phyloP scores from a whole-genome alignment of 2,329 filamentous ascomycete species.

The Periconia sp. region DNA sequence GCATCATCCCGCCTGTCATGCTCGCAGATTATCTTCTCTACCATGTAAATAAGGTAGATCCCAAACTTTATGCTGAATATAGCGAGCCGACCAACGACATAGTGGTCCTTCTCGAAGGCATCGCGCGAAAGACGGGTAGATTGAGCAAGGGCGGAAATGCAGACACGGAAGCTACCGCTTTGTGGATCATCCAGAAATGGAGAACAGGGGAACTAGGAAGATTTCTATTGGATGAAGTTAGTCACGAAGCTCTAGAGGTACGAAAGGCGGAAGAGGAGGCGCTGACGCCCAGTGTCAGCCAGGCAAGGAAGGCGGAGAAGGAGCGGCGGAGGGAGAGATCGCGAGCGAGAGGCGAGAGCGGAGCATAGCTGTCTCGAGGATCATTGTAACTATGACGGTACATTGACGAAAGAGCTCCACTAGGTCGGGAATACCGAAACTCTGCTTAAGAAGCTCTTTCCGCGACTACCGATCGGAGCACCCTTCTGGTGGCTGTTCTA shows the following conservation, averaged over 20 bases:
- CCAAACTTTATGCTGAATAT: constrained; percentile 68
- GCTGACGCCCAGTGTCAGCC: constrained; percentile 66
- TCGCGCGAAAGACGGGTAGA: constrained; percentile 77
- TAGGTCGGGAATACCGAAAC: too few species aligned
- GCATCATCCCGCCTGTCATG: constrained; percentile 76
- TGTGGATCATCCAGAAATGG: constrained; percentile 85
- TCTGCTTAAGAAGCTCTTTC: too few species aligned
- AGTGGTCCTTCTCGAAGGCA: constrained; percentile 70
- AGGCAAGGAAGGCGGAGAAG: constrained; percentile 72
- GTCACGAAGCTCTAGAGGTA: constrained; percentile 63
- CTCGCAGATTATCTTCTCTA: constrained; percentile 91
- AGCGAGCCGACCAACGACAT: constrained; percentile 82
- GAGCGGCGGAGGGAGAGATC: constrained; percentile 48
- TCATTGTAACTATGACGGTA: too few species aligned
- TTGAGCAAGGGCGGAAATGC: constrained; percentile 74
- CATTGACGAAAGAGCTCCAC: too few species aligned
- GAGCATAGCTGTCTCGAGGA: too few species aligned
- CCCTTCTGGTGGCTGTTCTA: too few species aligned
- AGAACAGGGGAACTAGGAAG: constrained; percentile 75
- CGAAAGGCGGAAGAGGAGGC: constrained; percentile 53
- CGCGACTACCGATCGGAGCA: too few species aligned
- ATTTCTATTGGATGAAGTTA: constrained; percentile 81
- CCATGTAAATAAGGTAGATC: constrained; percentile 74
- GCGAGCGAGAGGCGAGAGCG: constrained; percentile 1
- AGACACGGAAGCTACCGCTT: constrained; percentile 73